Base-by-base conservation (phyloP, 139 green algal species). In the Micractinium conductrix region DNA sequence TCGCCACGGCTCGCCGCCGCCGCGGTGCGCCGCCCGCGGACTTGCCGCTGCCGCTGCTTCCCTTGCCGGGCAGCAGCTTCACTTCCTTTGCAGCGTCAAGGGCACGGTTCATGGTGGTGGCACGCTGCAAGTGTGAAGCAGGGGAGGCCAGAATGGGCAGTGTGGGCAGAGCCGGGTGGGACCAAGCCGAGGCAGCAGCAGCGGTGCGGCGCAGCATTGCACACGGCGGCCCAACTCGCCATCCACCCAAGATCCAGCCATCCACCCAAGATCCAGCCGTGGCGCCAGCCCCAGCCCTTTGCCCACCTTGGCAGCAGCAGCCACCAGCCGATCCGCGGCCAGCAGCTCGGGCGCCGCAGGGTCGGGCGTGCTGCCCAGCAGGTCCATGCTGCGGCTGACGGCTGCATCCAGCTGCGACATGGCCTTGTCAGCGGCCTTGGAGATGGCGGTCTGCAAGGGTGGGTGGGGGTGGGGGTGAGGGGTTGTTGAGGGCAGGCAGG, bases 321-420 rank as follows among this genome's bases (percentile, higher is more conserved):
- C 86, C 48, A 89, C 50, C 74, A 79, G 43, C 19, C 86, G 62
- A 62, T 89, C 86, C 42, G 86, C 86, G 24, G 80, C 81, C 37
- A 89, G 73, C 74, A 89, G 62, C 62, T 85, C 43, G 4, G 80
- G 75, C 12, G 50, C 60, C 28, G 80, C 73, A 1, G 72, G 50
- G 79, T 87, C 80, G 19, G 19, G 55, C 33, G 35, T 72, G 7
- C 24, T 40, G 37, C 60, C 50, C 35, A 89, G 72, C 37, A 84
- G 58, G 50, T 89, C 80, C 26, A 80, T 58, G 5, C 78, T 85
- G n/a, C 40, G 67, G 9, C 30, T 73, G 4, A 87, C 74, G 0
- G 86, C 73, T 14, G 38, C 65, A 26, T 87, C 73, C 65, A 89
- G 63, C 63, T 89, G 69, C 44, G 81, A 55, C 65, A 89, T 79